Evolutionary conservation across 306 rosid species (phyloP), one percentile per base, ranked within the genome.

Genomic region (Prunus mira): DNA sequence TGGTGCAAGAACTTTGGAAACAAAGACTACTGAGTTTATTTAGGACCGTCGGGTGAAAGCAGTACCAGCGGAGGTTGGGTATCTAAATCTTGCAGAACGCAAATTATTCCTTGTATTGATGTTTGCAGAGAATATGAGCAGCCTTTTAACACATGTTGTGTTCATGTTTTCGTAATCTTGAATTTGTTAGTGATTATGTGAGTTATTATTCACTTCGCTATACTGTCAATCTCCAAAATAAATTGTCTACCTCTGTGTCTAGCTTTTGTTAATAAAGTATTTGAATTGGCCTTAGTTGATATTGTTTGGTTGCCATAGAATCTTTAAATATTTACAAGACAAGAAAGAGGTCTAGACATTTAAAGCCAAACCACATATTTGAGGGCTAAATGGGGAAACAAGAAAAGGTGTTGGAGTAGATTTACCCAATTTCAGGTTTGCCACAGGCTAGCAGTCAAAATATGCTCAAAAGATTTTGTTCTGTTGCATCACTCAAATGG

Each of bases 1-100:
- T 95, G 98, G 99, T 92, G 98, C 91, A 95, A 95, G 80, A 95
- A 95, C 81, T 92, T 95, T 62, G 99, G 97, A 67, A 89, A 76
- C 20, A 95, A 95, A 76, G 97, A 92, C 83, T 95, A 95, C 69
- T 76, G 78, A 90, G 11, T 50, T 76, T 65, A 56, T 72, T 50
- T 47, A 34, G 55, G 57, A 82, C 38, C 50, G 72, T 55, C 58
- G 38, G 32, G 63, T 70, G 76, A 76, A 58, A 80, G 76, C 78
- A 25, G 80, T 55, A 52, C 62, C 9, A 51, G 62, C 71, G 81
- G 88, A 82, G 52, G 74, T 74, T 72, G 52, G 66, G 25, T 71
- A 67, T 75, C 71, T 62, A 55, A 69, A 66, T 69, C 75, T 61
- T 71, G 79, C 81, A 27, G 57, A 57, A 66, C 61, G 66, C 67